Conservation (phyloP, 169 alveolate species). For the Plasmodium malariae region DNA sequence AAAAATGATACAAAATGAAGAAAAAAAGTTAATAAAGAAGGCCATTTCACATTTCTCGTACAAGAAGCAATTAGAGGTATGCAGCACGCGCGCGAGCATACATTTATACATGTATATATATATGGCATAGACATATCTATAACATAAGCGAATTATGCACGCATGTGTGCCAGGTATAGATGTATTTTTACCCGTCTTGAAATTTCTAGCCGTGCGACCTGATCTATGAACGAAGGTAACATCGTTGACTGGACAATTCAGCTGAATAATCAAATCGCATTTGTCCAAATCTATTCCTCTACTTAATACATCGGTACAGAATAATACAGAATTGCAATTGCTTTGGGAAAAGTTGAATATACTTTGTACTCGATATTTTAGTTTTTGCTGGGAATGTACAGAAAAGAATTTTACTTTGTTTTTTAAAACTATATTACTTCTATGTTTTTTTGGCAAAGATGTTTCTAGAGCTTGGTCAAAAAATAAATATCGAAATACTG, state of each 20-base stretch:
- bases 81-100: neutral
- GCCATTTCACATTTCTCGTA: too few species aligned
- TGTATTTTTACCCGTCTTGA: conserved; percentile 88
- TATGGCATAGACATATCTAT: neutral
- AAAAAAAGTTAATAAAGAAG: too few species aligned
- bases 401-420: conserved; percentile 25
- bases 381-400: conserved; percentile 49
- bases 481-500: conserved; percentile 31
- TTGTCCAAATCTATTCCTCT: conserved; percentile 96
- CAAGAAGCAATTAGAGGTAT: too few species aligned
- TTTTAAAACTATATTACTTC: conserved; percentile 12
- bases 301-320: conserved; percentile 95
- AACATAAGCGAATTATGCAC: too few species aligned
- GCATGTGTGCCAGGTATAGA: neutral
- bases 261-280: conserved; percentile 94
- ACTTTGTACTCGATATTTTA: conserved; percentile 58
- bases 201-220: conserved; percentile 96
- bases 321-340: conserved; percentile 83
- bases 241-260: conserved; percentile 93
- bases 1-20: neutral
- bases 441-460: conserved; percentile 60
- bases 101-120: conserved; percentile 5
- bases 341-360: conserved; percentile 42
- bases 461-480: conserved; percentile 49
- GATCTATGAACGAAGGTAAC: conserved; percentile 94